phyloP scores from a whole-genome alignment of 768 basidiomycete species.

The Phylloporus arenicola region DNA sequence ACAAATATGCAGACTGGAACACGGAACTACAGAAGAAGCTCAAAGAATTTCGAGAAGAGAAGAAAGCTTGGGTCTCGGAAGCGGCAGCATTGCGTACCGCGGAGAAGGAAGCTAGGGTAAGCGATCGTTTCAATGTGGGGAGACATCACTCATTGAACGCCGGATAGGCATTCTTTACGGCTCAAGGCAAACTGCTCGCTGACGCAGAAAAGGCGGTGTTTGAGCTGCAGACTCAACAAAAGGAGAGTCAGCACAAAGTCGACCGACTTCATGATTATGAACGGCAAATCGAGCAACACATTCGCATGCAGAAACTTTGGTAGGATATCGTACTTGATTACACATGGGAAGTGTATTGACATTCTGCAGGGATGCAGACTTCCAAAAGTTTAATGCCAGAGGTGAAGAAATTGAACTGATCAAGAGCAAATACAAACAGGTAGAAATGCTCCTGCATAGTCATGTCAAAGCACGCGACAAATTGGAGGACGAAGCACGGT shows the following conservation, averaged over 20 bases:
- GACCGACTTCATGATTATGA: constrained; percentile 81
- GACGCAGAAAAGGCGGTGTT: constrained; percentile 70
- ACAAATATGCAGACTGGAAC: constrained; percentile 82
- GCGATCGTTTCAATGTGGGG: not conserved
- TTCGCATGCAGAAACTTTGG: constrained; percentile 76
- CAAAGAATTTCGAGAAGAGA: constrained; percentile 70
- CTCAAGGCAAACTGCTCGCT: constrained; percentile 62
- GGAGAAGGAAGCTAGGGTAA: constrained; percentile 65
- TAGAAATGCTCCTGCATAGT: constrained; percentile 59
- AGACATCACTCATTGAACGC: not conserved
- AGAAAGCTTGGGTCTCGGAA: constrained; percentile 69
- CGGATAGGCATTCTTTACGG: constrained; percentile 55
- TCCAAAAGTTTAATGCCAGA: constrained; percentile 61
- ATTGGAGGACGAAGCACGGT: constrained; percentile 60
- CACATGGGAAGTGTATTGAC: constrained; percentile 6
- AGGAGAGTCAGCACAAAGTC: constrained; percentile 78
- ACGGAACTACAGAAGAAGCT: constrained; percentile 73
- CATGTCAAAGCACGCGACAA: constrained; percentile 48
- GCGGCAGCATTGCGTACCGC: constrained; percentile 62
- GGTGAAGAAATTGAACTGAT: constrained; percentile 53
- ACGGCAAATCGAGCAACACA: constrained; percentile 75
- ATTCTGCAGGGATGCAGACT: constrained; percentile 63
- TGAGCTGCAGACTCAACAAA: constrained; percentile 65
- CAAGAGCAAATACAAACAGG: constrained; percentile 55
- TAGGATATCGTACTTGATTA: constrained; percentile 30